A percentile compares a stretch with the other conserved stretches of the same genome.
Conservation (phyloP, 345 rosid species). For the Conringia planisiliqua region DNA sequence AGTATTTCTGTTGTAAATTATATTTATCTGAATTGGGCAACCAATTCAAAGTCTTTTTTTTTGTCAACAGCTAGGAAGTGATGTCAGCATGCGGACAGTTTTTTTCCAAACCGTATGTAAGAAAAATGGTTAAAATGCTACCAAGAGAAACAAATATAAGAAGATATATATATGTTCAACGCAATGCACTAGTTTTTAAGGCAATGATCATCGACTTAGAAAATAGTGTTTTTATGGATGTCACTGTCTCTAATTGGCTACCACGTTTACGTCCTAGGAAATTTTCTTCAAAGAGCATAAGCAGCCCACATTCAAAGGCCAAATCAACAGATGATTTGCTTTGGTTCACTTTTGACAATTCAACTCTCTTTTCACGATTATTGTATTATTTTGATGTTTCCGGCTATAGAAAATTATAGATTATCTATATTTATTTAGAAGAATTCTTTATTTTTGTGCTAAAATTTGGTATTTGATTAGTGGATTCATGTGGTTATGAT, state of each 20-base stretch:
- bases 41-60: too few relatives aligned
- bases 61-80: background rate
- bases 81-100: background rate
- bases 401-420: background rate
- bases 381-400: background rate
- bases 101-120: background rate
- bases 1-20: too few relatives aligned
- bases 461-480: background rate
- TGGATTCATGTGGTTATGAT: background rate
- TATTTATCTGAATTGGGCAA: too few relatives aligned
- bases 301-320: conserved; percentile 23
- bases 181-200: conserved; percentile 6
- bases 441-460: too few relatives aligned
- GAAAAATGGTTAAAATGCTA: background rate
- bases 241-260: conserved; percentile 16
- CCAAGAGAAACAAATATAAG: background rate
- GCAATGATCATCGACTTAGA: conserved; percentile 7
- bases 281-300: background rate
- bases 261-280: conserved; percentile 6
- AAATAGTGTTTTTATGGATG: conserved; percentile 21
- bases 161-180: background rate
- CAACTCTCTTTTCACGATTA: conserved; percentile 2
- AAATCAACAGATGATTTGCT: conserved; percentile 25
- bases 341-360: conserved; percentile 30
- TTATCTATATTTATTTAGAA: background rate